Base-by-base conservation (phyloP, 495 filamentous ascomycete genomes). In the Cladorrhinum samala region DNA sequence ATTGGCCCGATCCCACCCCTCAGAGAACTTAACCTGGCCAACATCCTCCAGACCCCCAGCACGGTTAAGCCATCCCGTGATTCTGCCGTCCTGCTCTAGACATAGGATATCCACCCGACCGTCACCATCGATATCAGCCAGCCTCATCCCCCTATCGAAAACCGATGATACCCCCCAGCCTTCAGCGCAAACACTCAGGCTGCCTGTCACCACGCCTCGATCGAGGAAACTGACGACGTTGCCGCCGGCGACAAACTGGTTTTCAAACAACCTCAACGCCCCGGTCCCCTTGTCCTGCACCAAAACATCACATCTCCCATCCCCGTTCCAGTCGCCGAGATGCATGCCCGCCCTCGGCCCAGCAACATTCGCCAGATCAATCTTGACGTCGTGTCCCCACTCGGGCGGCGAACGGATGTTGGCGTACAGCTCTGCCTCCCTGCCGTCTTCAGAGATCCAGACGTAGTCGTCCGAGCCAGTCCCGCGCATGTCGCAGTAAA, bases 391-490 rank as follows among this genome's bases (percentile, higher is more conserved):
- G 38, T 39, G 45, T 18, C 44, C 23, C 33, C 23, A 46, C 30
- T 49, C 19, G 20, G 51, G 51, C 1, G 53, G 57, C 14, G 23
- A 27, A 23, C 47, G 18, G 16, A 44, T 6, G 48, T 58, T 63
- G 8, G 17, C 42, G 45, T 18, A 56, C 20, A 49, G 18, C 41
- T 52, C 30, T 20, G 18, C 33, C 24, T 54, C 49, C 39, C 57
- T 46, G 8, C 61, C 61, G 25, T 44, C 44, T 13, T 14, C n/a
- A 21, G 48, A 36, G 62, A 62, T 37, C 73, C 75, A 39, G 53
- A 75, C 50, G 53, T 75, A 42, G 62, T 81, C 56, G 72, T 81
- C 55, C 70, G 75, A 38, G 64, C 77, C 33, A 74, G 14, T 55
- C 27, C 60, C 60, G 20, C 18, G 11, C 60, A 63, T 61, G 42